A percentile compares a stretch with the other conserved stretches of the same genome.
These are phyloP conservation scores for Hanseniaspora gamundiae DNA, from an alignment of 1,139 yeast genomes.

Conservation along the genomic window DNA sequence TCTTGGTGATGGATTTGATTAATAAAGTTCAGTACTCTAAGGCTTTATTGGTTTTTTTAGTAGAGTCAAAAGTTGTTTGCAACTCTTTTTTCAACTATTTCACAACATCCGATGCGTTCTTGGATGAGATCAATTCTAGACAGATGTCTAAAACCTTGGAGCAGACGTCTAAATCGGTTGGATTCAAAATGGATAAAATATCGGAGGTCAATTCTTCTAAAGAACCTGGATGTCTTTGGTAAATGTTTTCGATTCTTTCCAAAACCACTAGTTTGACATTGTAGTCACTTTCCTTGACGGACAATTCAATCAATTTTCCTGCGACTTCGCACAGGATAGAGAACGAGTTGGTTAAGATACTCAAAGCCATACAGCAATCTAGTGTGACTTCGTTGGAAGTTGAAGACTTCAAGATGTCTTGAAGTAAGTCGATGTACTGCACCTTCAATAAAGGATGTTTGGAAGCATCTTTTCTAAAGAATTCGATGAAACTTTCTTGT, in stretches of 20 bases:
- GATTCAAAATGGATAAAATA: constrained; percentile 68
- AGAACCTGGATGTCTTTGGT: constrained; percentile 66
- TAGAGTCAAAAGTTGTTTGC: constrained; percentile 56
- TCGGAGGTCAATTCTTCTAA: constrained; percentile 81
- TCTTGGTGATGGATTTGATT: constrained; percentile 77
- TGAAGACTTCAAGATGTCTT: constrained; percentile 60
- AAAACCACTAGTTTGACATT: constrained; percentile 87
- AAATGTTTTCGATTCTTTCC: constrained; percentile 71
- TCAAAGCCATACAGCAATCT: constrained; percentile 84
- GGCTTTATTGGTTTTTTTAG: constrained; percentile 46
- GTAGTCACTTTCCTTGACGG: constrained; percentile 84
- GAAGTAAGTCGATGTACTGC: constrained; percentile 60
- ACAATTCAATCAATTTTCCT: constrained; percentile 73
- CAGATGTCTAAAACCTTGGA: constrained; percentile 77
- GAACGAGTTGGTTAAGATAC: constrained; percentile 59
- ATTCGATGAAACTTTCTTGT: constrained; percentile 85
- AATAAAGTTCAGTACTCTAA: constrained; percentile 81
- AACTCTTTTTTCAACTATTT: constrained; percentile 86
- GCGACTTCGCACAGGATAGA: constrained; percentile 66
- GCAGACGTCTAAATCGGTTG: constrained; percentile 88
- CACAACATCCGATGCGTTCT: constrained; percentile 91
- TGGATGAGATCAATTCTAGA: constrained; percentile 63
- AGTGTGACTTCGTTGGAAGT: constrained; percentile 69
- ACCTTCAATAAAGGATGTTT: constrained; percentile 51
- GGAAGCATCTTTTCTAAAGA: constrained; percentile 71